Evolutionary conservation across 2,329 filamentous ascomycete genomes (phyloP).

Genomic region (Coleophoma cylindrospora): DNA sequence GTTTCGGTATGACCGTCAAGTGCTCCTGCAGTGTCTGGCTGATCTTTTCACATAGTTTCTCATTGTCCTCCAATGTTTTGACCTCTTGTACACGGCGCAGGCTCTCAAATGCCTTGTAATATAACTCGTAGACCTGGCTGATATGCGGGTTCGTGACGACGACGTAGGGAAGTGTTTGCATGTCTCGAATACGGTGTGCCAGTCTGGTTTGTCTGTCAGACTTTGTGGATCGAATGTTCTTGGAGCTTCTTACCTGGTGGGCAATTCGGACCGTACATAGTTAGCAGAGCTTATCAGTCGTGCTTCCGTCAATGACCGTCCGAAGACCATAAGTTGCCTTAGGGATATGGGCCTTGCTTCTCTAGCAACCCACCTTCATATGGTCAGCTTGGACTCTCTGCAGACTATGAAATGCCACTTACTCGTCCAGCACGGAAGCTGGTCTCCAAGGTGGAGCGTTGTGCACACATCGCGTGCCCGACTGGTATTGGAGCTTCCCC

Average conservation of each 20-base stretch:
- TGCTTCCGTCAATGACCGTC: conserved; percentile 83
- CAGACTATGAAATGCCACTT: conserved; percentile 20
- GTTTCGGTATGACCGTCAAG: conserved; percentile 85
- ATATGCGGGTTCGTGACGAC: conserved; percentile 95
- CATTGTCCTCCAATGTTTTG: conserved; percentile 83
- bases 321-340: conserved; percentile 95
- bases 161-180: conserved; percentile 92
- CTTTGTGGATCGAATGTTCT: background rate
- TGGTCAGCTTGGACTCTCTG: background rate
- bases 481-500: conserved; percentile 3
- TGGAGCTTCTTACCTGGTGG: conserved; percentile 57
- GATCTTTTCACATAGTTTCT: conserved; percentile 76
- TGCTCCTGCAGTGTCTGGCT: conserved; percentile 79
- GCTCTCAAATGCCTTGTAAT: conserved; percentile 92
- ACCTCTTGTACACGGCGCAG: conserved; percentile 83
- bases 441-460: conserved; percentile 50
- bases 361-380: conserved; percentile 78
- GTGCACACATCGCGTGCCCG: conserved; percentile 9
- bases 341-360: conserved; percentile 94
- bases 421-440: conserved; percentile 62
- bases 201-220: conserved; percentile 46
- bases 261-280: conserved; percentile 93
- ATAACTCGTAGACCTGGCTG: conserved; percentile 91
- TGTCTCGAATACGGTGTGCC: conserved; percentile 91
- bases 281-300: conserved; percentile 92